phyloP scores from a whole-genome alignment of 2,329 filamentous ascomycete species.

The Exophiala viscosa region DNA sequence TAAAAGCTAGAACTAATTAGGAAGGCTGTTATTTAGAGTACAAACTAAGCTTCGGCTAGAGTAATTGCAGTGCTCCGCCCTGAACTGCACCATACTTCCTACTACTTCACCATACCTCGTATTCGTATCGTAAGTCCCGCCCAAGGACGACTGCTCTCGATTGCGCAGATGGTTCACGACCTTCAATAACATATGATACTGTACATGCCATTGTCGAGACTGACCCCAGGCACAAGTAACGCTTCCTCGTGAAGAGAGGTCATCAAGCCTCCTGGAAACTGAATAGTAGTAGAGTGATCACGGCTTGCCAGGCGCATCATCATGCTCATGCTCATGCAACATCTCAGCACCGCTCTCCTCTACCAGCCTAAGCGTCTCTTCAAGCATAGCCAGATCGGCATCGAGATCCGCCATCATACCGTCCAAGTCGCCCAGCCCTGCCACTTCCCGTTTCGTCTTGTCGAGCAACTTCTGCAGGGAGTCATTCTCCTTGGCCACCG shows the following conservation, averaged over 20 bases:
- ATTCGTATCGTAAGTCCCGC: too few species aligned
- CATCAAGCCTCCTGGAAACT: neutral
- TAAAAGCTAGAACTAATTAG: too few species aligned
- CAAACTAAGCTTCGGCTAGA: too few species aligned
- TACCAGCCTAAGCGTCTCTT: conserved; percentile 40
- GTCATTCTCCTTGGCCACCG: conserved; percentile 50
- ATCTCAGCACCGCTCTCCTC: conserved; percentile 31
- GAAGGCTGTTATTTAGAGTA: too few species aligned
- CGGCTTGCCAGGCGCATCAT: neutral
- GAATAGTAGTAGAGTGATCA: neutral
- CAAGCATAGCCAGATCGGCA: conserved; percentile 34
- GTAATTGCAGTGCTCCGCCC: too few species aligned
- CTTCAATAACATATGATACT: too few species aligned
- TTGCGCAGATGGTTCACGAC: too few species aligned
- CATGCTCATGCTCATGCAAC: conserved; percentile 16
- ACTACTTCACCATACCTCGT: too few species aligned
- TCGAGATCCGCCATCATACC: conserved; percentile 20
- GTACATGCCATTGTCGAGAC: neutral
- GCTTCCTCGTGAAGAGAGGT: too few species aligned
- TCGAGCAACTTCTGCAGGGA: conserved; percentile 54
- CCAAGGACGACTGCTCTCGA: too few species aligned
- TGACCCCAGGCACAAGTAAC: neutral
- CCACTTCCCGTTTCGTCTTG: conserved; percentile 46
- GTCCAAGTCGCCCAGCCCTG: conserved; percentile 15
- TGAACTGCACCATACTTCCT: too few species aligned